A percentile compares a stretch with the other conserved stretches of the same genome.
These are phyloP conservation scores for Spongospora subterranea DNA, from an alignment of 208 protist species.

Conservation along the genomic window DNA sequence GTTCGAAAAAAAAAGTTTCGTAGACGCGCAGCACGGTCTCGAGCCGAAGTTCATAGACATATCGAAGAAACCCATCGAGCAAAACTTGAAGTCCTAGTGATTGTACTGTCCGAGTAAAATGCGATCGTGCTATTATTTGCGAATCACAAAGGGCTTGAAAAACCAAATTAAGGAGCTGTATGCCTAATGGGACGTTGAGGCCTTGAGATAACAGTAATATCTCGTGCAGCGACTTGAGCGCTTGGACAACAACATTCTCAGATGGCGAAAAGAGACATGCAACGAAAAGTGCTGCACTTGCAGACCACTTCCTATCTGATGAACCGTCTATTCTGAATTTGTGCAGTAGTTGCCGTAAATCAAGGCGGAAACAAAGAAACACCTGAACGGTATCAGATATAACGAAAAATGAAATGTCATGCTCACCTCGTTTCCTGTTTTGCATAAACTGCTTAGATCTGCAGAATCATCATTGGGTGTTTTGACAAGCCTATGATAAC, in stretches of 20 bases:
- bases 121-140: neutral
- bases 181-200: conserved; percentile 30
- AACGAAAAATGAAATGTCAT: neutral
- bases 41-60: conserved; percentile 5
- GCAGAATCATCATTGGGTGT: conserved; percentile 17
- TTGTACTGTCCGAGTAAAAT: neutral
- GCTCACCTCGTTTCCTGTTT: conserved; percentile 9
- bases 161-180: neutral
- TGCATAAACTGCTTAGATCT: conserved; percentile 29
- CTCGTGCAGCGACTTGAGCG: conserved; percentile 45
- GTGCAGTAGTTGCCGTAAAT: neutral
- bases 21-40: conserved; percentile 45
- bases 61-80: neutral
- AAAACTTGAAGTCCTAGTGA: neutral
- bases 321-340: neutral
- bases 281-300: neutral
- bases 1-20: conserved; percentile 50
- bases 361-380: conserved; percentile 29
- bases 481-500: conserved; percentile 18
- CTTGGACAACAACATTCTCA: conserved; percentile 33
- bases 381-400: neutral
- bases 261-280: conserved; percentile 27
- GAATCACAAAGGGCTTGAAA: conserved; percentile 49
- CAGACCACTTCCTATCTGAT: neutral
- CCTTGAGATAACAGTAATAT: neutral